Conservation (phyloP, 345 rosid genomes). For the Punica granatum region DNA sequence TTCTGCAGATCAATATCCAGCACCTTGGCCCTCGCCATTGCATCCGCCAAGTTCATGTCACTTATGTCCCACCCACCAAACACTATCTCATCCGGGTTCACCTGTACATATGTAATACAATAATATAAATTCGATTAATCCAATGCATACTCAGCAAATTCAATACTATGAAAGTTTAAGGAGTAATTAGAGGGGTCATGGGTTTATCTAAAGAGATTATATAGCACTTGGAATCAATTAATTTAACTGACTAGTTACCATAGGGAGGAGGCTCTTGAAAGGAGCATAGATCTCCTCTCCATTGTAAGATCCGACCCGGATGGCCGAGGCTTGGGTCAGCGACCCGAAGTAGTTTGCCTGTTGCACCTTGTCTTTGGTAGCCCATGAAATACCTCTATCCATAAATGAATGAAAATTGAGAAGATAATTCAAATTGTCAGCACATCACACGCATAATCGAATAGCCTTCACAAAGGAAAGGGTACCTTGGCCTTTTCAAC, state of each 20-base stretch:
- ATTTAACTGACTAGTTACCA: conserved; percentile 41
- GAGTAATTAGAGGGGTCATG: no score
- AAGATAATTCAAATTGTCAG: background rate
- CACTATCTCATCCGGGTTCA: conserved; percentile 87
- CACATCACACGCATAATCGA: background rate
- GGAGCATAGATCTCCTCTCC: conserved; percentile 98
- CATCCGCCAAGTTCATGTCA: conserved; percentile 91
- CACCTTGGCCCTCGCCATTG: conserved; percentile 91
- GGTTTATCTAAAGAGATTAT: no score
- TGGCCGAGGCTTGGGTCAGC: conserved; percentile 82
- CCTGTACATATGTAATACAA: conserved; percentile 20
- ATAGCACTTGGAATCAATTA: no score
- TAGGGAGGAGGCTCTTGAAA: conserved; percentile 91
- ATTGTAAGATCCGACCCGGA: conserved; percentile 88
- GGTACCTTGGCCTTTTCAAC: no score
- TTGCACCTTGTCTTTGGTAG: conserved; percentile 96
- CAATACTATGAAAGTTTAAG: no score
- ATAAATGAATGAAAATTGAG: background rate
- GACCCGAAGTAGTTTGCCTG: conserved; percentile 97
- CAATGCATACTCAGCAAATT: no score
- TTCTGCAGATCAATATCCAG: conserved; percentile 88
- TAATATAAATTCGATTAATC: background rate
- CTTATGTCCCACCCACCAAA: conserved; percentile 99
- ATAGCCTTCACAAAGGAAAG: no score
- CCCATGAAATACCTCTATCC: conserved; percentile 89